Evolutionary conservation across 208 protist genomes (phyloP).

Genomic region (Naegleria lovaniensis): DNA sequence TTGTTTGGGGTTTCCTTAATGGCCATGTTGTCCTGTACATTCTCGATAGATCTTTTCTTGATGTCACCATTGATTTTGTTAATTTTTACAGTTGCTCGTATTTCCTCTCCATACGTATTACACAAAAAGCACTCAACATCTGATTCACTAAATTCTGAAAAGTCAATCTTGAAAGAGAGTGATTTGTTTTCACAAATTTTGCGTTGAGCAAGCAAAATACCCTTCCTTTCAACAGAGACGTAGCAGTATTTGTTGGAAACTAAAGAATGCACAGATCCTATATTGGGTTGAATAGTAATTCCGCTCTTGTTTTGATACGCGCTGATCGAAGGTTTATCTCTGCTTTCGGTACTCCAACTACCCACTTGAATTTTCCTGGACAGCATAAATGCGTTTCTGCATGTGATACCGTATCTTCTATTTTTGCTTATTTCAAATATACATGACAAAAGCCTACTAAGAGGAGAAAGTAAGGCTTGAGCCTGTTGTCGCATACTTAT

Average conservation of each 20-base stretch:
- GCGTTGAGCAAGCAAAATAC: not conserved
- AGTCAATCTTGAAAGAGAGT: not conserved
- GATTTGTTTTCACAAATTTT: not conserved
- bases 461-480: not conserved
- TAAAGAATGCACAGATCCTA: not conserved
- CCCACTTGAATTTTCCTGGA: not conserved
- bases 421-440: not conserved
- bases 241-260: not conserved
- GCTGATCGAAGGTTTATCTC: not conserved
- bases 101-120: not conserved
- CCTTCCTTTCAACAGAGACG: not conserved
- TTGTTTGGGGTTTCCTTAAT: too few species aligned
- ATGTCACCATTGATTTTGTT: too few species aligned
- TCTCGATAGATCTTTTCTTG: too few species aligned
- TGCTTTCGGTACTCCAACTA: not conserved
- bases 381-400: not conserved
- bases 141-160: not conserved
- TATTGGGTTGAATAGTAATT: not conserved
- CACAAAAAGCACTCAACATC: not conserved
- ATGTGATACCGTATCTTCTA: not conserved
- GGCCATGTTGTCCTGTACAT: too few species aligned
- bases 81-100: not conserved
- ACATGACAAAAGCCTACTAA: not conserved
- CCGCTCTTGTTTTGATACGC: not conserved
- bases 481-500: not conserved